phyloP scores from a whole-genome alignment of 1,139 yeast genomes.

The Yamadazyma taylorii region DNA sequence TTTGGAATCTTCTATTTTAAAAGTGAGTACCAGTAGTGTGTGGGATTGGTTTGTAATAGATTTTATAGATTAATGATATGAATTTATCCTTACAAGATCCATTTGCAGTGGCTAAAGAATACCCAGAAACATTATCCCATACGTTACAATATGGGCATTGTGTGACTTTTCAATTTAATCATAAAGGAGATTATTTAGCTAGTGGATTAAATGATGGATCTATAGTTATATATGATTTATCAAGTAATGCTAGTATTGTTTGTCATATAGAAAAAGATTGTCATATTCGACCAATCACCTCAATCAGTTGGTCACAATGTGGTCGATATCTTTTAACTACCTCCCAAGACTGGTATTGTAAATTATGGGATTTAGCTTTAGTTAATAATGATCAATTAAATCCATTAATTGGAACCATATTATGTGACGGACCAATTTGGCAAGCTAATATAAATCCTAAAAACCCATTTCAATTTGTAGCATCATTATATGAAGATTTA shows the following conservation, averaged over 20 bases:
- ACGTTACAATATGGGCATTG: conserved; percentile 71
- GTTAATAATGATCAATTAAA: conserved; percentile 19
- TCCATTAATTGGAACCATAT: conserved; percentile 44
- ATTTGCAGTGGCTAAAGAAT: conserved; percentile 87
- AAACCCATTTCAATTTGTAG: conserved; percentile 42
- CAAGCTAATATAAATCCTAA: conserved; percentile 60
- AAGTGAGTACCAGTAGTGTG: too few species aligned
- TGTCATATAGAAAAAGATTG: conserved; percentile 52
- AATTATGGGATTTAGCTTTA: conserved; percentile 72
- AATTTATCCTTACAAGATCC: conserved; percentile 90
- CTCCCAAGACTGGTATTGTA: conserved; percentile 83
- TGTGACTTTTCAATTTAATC: conserved; percentile 69
- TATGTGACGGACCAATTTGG: conserved; percentile 75
- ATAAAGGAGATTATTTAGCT: conserved; percentile 85
- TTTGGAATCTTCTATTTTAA: too few species aligned
- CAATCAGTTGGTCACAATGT: conserved; percentile 73
- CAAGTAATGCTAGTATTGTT: conserved; percentile 53
- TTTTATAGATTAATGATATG: too few species aligned
- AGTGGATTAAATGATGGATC: conserved; percentile 82
- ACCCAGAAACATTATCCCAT: conserved; percentile 77
- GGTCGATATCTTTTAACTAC: conserved; percentile 72
- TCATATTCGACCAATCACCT: conserved; percentile 75
- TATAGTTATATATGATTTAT: conserved; percentile 74
- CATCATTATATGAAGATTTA: conserved; percentile 52
- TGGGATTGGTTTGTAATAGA: too few species aligned